Percentiles rank a stretch among this genome's conserved stretches.
Conservation (phyloP, 495 filamentous ascomycete species). For the Hypoxylon subgilvum region DNA sequence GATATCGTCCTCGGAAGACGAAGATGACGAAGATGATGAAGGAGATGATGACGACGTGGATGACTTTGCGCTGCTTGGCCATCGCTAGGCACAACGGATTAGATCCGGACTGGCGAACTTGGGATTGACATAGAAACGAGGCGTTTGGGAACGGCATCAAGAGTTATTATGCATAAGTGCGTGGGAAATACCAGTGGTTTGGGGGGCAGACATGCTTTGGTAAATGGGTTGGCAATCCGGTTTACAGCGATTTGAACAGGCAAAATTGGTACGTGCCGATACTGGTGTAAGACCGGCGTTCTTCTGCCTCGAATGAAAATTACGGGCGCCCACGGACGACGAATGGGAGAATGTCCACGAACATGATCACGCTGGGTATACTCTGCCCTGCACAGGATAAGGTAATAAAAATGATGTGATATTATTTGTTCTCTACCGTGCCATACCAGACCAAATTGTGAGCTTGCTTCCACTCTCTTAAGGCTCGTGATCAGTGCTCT, state of each 20-base stretch:
- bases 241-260: too few relatives aligned
- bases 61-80: slow-evolving; percentile 72
- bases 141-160: slow-evolving; percentile 25
- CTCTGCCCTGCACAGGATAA: slow-evolving; percentile 6
- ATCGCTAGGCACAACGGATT: slow-evolving; percentile 55
- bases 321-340: slow-evolving; percentile 1
- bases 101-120: slow-evolving; percentile 20
- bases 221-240: slow-evolving; percentile 10
- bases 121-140: slow-evolving; percentile 28
- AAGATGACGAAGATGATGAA: slow-evolving; percentile 59
- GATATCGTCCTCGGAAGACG: slow-evolving; percentile 48
- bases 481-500: too few relatives aligned
- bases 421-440: background rate
- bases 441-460: too few relatives aligned
- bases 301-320: background rate
- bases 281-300: slow-evolving; percentile 18
- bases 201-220: background rate
- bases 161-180: slow-evolving; percentile 12
- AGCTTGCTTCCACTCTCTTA: too few relatives aligned
- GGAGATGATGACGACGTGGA: slow-evolving; percentile 64
- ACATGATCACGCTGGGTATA: slow-evolving; percentile 20
- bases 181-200: too few relatives aligned
- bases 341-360: slow-evolving; percentile 10
- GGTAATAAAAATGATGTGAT: slow-evolving; percentile 13
- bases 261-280: slow-evolving; percentile 29